Base-by-base conservation (phyloP, 495 filamentous ascomycete genomes). In the Podospora conica region DNA sequence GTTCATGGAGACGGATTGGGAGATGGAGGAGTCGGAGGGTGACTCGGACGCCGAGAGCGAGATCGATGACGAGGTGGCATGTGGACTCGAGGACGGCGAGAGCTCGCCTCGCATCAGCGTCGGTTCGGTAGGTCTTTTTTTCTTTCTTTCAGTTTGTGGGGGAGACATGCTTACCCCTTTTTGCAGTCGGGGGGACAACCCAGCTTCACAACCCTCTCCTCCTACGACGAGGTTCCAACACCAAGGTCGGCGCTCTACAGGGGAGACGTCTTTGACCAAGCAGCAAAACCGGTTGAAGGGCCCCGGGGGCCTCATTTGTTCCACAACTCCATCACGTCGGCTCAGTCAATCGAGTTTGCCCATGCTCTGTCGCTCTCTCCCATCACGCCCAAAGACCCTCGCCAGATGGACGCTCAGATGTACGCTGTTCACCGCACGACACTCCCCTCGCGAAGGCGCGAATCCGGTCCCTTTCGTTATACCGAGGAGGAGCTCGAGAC, bases 291-390 rank as follows among this genome's bases (percentile, higher is more conserved):
- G 40, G 88, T 92, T 2, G 85, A 92, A 71, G 93, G 93, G 23
- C 93, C 93, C 7, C 82, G 80, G 67, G 93, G 93, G 5, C 93
- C 93, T 3, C 93, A 96, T 79, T 81, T 97, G n/a, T 97, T 97
- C 78, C 85, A 91, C 64, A 81, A 79, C 31, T 88, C 81, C 61
- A 81, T 77, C 53, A 77, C 78, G 21, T 78, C 80, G 53, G 78
- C 66, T 68, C 78, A 76, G 68, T 83, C 75, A 53, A 75, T 77
- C 74, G 87, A 89, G 64, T 82, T 85, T 53, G 80, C 85, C 64
- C 82, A 87, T 68, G 82, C 85, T 53, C 81, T 91, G 29, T 83
- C 84, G 25, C 81, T 91, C 70, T 91, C 90, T 21, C 90, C 90
- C 20, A 69, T 89, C 58, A 81, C 78, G 55, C 78, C 79, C 27